A percentile compares a stretch with the other conserved stretches of the same genome.
These are phyloP conservation scores for Dovyalis caffra DNA, from an alignment of 345 rosid genomes.

Conservation along the genomic window DNA sequence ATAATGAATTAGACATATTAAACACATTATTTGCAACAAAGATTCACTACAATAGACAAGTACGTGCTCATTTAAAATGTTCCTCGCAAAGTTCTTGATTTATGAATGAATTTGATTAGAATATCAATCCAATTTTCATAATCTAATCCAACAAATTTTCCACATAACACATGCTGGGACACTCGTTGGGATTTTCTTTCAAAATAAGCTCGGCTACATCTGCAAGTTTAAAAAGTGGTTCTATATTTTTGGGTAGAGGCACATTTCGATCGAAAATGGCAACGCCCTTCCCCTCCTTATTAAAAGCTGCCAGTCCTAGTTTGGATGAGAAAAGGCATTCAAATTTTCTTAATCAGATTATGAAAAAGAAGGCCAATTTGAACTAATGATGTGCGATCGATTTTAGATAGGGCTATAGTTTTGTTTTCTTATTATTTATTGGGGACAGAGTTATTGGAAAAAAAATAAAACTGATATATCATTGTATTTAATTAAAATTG, in stretches of 20 bases:
- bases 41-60: background rate
- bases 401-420: background rate
- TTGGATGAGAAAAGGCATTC: background rate
- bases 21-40: background rate
- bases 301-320: constrained; percentile 47
- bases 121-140: constrained; percentile 61
- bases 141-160: constrained; percentile 62
- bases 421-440: too few species aligned
- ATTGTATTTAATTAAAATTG: too few species aligned
- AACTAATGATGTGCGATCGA: background rate
- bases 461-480: too few species aligned
- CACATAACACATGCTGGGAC: constrained; percentile 64
- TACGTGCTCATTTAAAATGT: background rate
- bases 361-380: background rate
- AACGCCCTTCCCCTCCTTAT: constrained; percentile 66
- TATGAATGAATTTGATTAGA: constrained; percentile 24
- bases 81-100: background rate
- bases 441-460: too few species aligned
- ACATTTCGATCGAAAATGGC: constrained; percentile 55
- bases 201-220: constrained; percentile 71
- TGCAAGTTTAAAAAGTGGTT: constrained; percentile 77
- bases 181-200: constrained; percentile 59
- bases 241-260: constrained; percentile 74
- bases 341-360: constrained; percentile 3
- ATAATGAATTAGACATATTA: background rate